phyloP scores from a whole-genome alignment of 2,329 filamentous ascomycete genomes.

The Clarireedia monteithiana region DNA sequence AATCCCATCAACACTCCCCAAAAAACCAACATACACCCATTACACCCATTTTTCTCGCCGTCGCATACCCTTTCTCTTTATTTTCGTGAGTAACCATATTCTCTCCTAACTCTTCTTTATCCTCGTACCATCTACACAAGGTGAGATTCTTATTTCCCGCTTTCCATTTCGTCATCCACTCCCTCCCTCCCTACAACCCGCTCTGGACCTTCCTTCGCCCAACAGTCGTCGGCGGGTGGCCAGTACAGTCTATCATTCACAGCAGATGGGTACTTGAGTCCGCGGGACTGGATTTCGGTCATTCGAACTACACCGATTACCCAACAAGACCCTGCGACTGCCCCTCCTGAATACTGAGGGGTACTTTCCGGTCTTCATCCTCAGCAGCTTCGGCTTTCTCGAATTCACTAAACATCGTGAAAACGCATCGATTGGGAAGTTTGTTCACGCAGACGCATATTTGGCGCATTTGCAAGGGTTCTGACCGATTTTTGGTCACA shows the following conservation, averaged over 20 bases:
- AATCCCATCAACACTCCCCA: background rate
- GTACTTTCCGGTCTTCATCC: slow-evolving; percentile 11
- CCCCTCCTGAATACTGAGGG: slow-evolving; percentile 25
- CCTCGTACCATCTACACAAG: background rate
- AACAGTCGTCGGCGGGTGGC: background rate
- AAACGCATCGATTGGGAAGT: slow-evolving; percentile 2
- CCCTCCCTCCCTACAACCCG: slow-evolving; percentile 4
- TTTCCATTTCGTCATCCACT: slow-evolving; percentile 2
- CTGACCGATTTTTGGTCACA: slow-evolving; percentile 1
- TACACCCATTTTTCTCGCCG: background rate
- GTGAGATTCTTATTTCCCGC: slow-evolving; percentile 5
- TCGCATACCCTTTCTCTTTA: slow-evolving; percentile 5
- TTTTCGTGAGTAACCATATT: slow-evolving; percentile 1
- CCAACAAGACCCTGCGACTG: slow-evolving; percentile 13
- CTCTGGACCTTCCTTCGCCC: background rate
- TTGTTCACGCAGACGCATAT: background rate
- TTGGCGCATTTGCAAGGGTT: slow-evolving; percentile 6
- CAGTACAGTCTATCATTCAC: background rate
- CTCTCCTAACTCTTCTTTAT: background rate
- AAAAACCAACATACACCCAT: slow-evolving; percentile 1
- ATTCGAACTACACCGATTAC: background rate
- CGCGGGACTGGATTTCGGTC: background rate
- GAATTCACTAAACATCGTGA: background rate
- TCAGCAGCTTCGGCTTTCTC: background rate
- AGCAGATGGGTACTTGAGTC: background rate